These are phyloP conservation scores for Plenodomus tracheiphilus DNA, from an alignment of 2,329 filamentous ascomycete genomes.

Conservation along the genomic window DNA sequence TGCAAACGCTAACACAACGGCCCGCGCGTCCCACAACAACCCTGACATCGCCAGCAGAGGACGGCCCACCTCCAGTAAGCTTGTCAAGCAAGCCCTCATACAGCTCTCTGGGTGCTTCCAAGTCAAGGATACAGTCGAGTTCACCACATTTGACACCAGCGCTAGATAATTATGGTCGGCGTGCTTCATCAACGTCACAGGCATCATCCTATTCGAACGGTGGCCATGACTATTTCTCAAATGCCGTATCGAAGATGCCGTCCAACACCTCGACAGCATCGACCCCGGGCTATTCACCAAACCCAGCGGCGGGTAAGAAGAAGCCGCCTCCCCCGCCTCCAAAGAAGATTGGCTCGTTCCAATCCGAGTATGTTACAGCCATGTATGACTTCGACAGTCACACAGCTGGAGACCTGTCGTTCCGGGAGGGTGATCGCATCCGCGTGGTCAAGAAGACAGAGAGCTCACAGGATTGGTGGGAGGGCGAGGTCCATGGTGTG, in stretches of 20 bases:
- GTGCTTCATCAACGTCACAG: constrained; percentile 37
- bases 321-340: constrained; percentile 73
- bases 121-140: constrained; percentile 35
- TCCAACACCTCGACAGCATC: constrained; percentile 43
- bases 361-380: constrained; percentile 67
- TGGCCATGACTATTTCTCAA: constrained; percentile 44
- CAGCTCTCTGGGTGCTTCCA: constrained; percentile 37
- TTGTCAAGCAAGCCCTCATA: constrained; percentile 42
- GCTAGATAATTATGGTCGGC: constrained; percentile 31
- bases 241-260: constrained; percentile 37
- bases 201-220: constrained; percentile 35
- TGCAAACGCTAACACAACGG: constrained; percentile 33
- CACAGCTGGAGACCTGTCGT: constrained; percentile 69
- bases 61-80: constrained; percentile 33
- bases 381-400: constrained; percentile 76
- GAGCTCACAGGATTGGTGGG: constrained; percentile 86
- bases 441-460: constrained; percentile 76
- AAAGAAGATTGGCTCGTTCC: constrained; percentile 58
- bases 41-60: constrained; percentile 29
- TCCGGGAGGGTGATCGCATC: constrained; percentile 77
- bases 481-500: constrained; percentile 71
- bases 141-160: constrained; percentile 42
- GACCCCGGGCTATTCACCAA: constrained; percentile 43
- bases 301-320: constrained; percentile 63
- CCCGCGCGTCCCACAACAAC: constrained; percentile 31